Evolutionary conservation across 345 rosid species (phyloP), one percentile per base, ranked within the genome.

Genomic region (Lumnitzera racemosa): DNA sequence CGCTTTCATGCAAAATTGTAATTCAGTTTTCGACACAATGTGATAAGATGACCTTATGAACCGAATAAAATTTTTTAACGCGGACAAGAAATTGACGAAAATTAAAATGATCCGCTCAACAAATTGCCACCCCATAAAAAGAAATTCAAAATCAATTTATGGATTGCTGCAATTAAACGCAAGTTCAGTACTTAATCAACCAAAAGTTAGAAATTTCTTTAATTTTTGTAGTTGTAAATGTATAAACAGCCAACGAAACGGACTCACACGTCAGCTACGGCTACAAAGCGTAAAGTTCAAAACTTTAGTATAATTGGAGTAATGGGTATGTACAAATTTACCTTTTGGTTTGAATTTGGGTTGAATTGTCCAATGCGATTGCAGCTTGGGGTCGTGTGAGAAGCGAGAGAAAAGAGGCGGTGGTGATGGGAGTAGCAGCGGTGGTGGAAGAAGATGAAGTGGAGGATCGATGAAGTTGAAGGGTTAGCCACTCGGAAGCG

Each of bases 401-500:
- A 54, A 88, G 55, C 14, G 82, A 74, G 70, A 87, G 55, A 69
- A 90, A 84, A 15, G 91, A 80, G 77, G 77, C 67, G 8, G 88
- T 70, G 72, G 79, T 82, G 55, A 84, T 71, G 24, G 88, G 80
- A 29, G 55, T n/a, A 41, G 74, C 46, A 24, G 65, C 29, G n/a
- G 70, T 65, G 27, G 70, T 70, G 61, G 46, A 59, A 57, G 81
- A 81, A 20, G 84, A 75, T 36, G 43, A 36, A 36, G 43, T 36
- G 43, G 43, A 36, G 9, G 43, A 36, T 36, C 7, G 43, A 36
- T 36, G 43, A 9, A 36, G 46, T 61, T 57, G 81, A 80, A 24
- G 84, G 74, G 24, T 71, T 23, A 90, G 51, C 94, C 88, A 85
- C 41, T 79, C 73, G 43, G 92, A 82, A 7, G 94, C 97, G 67